Evolutionary conservation across 495 filamentous ascomycete species (phyloP), one percentile per base, ranked within the genome.

Genomic region (Massariosphaeria phaeospora): DNA sequence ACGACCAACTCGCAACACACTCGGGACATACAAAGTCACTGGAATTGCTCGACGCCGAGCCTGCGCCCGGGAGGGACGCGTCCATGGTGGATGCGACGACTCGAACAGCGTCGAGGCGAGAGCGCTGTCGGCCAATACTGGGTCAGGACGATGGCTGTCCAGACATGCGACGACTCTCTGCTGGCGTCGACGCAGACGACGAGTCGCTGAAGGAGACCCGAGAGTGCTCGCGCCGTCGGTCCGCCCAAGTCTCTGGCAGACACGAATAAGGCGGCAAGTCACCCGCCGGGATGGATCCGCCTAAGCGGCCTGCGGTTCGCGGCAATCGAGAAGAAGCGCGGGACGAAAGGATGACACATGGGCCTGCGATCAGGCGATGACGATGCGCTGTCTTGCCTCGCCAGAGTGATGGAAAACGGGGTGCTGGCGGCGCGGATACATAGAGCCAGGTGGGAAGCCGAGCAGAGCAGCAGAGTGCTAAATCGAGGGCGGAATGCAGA

Each of bases 21-120:
- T 44, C 38, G 39, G 18, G 40, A 83, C 83, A 73, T 72, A 88
- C 84, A 77, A 88, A 88, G 71, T 88, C 84, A 72, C 85, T 88
- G 64, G 84, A 86, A 72, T 81, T 85, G 69, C 78, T 84, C 65
- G 82, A 75, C n/a, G n/a, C n/a, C n/a, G n/a, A n/a, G 42, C 31
- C 50, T 69, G 75, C 73, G 65, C 72, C 74, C 64, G 41, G 64
- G 12, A 55, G 61, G 34, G 55, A 51, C 35, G 52, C 26, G n/a
- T 70, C 66, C 68, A 70, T 70, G 13, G 24, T 57, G 25, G 31
- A 21, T 8, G 11, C 41, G 6, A 30, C 18, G 5, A 15, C 11
- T 42, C 13, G 43, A 10, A 25, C 26, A 27, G 2, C 23, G n/a
- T 18, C 9, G 38, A n/a, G 27, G 20, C 11, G 20, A 6, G 2